These are phyloP conservation scores for Xylaria polymorpha DNA, from an alignment of 2,329 filamentous ascomycete species.

Conservation along the genomic window DNA sequence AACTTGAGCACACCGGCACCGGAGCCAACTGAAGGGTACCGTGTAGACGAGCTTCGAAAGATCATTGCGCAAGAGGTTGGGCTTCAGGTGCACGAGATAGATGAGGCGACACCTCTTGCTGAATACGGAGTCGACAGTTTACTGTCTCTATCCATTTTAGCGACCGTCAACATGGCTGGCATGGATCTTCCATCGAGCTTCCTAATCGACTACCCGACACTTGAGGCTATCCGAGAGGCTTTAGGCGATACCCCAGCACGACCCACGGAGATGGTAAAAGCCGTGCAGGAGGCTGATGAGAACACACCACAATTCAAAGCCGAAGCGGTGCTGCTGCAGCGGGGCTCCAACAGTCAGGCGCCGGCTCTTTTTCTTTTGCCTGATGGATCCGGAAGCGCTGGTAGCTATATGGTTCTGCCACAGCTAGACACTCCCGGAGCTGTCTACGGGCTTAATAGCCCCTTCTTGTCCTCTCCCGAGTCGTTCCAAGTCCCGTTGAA, in stretches of 20 bases:
- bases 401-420: not conserved
- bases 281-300: not conserved
- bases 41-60: not conserved
- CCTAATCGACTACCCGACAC: not conserved
- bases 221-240: not conserved
- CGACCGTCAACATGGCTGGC: not conserved
- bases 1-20: no score
- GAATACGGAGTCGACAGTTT: conserved; percentile 1
- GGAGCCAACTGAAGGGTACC: no score
- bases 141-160: not conserved
- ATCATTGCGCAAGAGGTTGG: conserved; percentile 1
- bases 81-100: not conserved
- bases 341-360: not conserved
- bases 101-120: not conserved
- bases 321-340: not conserved
- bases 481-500: not conserved
- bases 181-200: not conserved
- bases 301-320: not conserved
- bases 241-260: not conserved
- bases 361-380: not conserved
- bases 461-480: not conserved
- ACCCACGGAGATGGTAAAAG: not conserved
- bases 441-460: conserved; percentile 5
- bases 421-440: not conserved
- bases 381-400: not conserved